Evolutionary conservation across 805 yeast genomes (phyloP).

Genomic region (Yarrowia porcina): DNA sequence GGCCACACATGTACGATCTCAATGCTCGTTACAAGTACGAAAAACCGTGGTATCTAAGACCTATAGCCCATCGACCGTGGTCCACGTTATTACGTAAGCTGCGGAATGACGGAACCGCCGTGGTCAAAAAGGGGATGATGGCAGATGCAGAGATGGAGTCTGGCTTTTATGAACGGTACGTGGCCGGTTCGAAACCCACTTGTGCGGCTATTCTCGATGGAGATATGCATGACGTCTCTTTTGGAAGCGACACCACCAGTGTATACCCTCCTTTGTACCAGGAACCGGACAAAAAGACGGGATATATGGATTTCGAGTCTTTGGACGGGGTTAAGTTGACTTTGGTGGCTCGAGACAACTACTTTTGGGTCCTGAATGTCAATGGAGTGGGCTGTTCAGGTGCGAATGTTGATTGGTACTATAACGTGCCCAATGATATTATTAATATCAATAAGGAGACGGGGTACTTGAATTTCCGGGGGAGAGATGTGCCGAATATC

Average conservation of each 20-base stretch:
- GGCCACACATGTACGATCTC: conserved; percentile 26
- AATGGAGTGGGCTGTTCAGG: conserved; percentile 14
- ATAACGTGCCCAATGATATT: conserved; percentile 5
- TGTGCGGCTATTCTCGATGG: conserved; percentile 19
- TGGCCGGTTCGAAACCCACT: conserved; percentile 4
- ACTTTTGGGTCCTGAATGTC: background rate
- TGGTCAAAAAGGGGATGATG: conserved; percentile 10
- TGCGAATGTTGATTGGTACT: conserved; percentile 9
- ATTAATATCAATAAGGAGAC: background rate
- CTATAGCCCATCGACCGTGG: background rate
- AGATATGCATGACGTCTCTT: conserved; percentile 13
- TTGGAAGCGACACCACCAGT: background rate
- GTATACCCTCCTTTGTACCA: conserved; percentile 9
- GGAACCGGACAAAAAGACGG: conserved; percentile 5
- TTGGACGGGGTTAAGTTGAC: background rate
- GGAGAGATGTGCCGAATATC: conserved; percentile 12
- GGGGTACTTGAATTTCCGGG: background rate
- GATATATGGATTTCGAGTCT: conserved; percentile 4
- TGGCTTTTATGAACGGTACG: conserved; percentile 14
- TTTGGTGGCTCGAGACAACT: conserved; percentile 2
- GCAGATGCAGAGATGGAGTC: conserved; percentile 10
- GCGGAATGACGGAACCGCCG: conserved; percentile 5
- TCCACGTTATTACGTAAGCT: background rate
- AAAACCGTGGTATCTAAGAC: conserved; percentile 8
- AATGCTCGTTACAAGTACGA: conserved; percentile 9